Conservation (phyloP, 164 flowering plant genomes). For the Stephania cephalantha region DNA sequence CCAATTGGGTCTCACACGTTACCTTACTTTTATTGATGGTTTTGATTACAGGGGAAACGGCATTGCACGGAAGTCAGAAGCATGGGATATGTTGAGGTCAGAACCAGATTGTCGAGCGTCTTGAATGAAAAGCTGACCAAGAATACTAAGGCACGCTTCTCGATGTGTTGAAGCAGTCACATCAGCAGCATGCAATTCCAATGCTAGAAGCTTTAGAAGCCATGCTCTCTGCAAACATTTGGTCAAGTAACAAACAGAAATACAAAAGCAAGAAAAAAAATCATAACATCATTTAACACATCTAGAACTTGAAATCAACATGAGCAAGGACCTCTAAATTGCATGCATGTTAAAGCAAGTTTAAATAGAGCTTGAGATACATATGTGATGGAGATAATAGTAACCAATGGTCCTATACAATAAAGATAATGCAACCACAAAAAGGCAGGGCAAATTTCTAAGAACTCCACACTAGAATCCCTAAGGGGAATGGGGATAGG, state of each 20-base stretch:
- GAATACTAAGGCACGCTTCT: constrained; percentile 63
- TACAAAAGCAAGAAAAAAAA: background rate
- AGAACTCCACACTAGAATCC: too few relatives aligned
- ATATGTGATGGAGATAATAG: background rate
- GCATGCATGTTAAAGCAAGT: too few relatives aligned
- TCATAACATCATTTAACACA: background rate
- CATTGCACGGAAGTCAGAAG: constrained; percentile 16
- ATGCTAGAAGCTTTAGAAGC: constrained; percentile 82
- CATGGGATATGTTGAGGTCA: constrained; percentile 22
- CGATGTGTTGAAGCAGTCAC: constrained; percentile 43
- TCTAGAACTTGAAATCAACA: background rate
- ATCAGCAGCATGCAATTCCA: constrained; percentile 76
- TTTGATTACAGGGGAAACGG: constrained; percentile 31
- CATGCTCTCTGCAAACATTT: constrained; percentile 69
- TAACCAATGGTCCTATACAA: too few relatives aligned
- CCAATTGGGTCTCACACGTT: constrained; percentile 7
- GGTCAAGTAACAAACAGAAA: background rate
- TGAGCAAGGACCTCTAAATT: too few relatives aligned
- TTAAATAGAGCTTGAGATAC: too few relatives aligned
- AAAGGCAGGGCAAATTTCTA: too few relatives aligned
- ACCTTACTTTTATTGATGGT: constrained; percentile 63
- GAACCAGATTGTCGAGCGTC: constrained; percentile 25
- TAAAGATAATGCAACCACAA: too few relatives aligned
- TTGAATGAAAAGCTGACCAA: constrained; percentile 53
- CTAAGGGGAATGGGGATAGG: too few relatives aligned